Evolutionary conservation across 2,329 filamentous ascomycete genomes (phyloP), one percentile per base, ranked within the genome.

Genomic region (Venturia effusa): DNA sequence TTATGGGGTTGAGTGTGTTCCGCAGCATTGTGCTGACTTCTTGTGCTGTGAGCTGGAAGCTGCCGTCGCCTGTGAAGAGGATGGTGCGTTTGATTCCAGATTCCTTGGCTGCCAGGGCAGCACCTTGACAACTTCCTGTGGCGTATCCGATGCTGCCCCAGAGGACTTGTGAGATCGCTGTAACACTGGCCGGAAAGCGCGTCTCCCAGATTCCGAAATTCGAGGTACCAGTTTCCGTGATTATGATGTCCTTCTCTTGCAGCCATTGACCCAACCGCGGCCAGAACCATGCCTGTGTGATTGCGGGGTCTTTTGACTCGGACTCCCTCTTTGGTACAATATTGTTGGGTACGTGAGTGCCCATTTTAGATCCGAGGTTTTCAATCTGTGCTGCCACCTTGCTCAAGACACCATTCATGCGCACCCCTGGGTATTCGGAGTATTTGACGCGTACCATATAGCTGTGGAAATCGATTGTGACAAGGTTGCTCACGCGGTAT

Each of bases 121-220:
- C 91, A 48, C 86, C 86, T 70, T 86, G 83, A 40, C 80, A 80
- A 3, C 84, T 79, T 30, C 84, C 84, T 4, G 87, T 81, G 0
- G 84, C 83, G 69, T 86, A 88, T 0, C 86, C 86, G 67, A 88
- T 88, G 55, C 80, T 84, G 55, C 84, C 83, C 85, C 85, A 88
- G 15, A 94, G 83, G 2, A 90, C 87, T 72, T 94, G 90, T 62
- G 84, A 91, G 70, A 96, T 84, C 22, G 88, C 89, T 8, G 84
- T 90, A n/a, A 92, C 88, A n/a, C 83, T 81, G 2, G 79, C 73
- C 0, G 91, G 91, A 77, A 96, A 94, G 51, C 84, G 83, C 4
- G 90, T 92, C 65, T 92, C 89, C 84, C 89, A 91, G 70, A 94
- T 89, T 64, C 92, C 92, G 73, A 95, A 93, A 76, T 92, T 93